These are phyloP conservation scores for Phaeosphaeriaceae sp. DNA, from an alignment of 2,329 filamentous ascomycete species.

Conservation along the genomic window DNA sequence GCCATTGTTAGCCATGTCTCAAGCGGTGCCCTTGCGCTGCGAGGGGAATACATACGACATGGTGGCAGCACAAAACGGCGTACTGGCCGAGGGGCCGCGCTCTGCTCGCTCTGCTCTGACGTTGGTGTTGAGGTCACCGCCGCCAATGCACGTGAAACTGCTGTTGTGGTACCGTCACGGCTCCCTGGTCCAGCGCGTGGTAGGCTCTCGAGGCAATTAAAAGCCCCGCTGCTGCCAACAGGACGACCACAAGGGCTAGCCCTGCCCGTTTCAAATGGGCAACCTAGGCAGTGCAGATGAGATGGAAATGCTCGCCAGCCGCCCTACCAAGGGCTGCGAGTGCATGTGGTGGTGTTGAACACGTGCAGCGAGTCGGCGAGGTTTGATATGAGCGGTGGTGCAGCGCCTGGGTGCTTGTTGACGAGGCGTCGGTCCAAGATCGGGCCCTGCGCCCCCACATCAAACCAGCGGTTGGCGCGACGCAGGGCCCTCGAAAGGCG, in stretches of 20 bases:
- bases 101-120: slow-evolving; percentile 27
- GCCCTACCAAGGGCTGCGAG: not conserved
- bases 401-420: not conserved
- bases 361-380: slow-evolving; percentile 1
- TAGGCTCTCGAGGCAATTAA: slow-evolving; percentile 26
- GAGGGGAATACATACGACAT: slow-evolving; percentile 46
- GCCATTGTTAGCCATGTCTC: slow-evolving; percentile 50
- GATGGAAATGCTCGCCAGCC: slow-evolving; percentile 7
- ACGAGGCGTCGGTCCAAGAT: slow-evolving; percentile 5
- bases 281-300: slow-evolving; percentile 1
- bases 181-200: slow-evolving; percentile 39
- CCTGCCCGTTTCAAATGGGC: not conserved
- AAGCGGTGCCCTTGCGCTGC: not conserved
- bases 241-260: not conserved
- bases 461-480: not conserved
- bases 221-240: slow-evolving; percentile 40
- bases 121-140: slow-evolving; percentile 23
- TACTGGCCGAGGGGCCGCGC: slow-evolving; percentile 47
- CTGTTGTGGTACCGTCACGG: slow-evolving; percentile 44
- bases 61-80: slow-evolving; percentile 36
- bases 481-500: no score
- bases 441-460: not conserved
- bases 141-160: slow-evolving; percentile 25
- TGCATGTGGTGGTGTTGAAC: not conserved
- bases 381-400: slow-evolving; percentile 2